Percentiles rank a stretch among this genome's conserved stretches.
These are phyloP conservation scores for Metschnikowia chrysomelidarum DNA, from an alignment of 805 yeast species.

Conservation along the genomic window DNA sequence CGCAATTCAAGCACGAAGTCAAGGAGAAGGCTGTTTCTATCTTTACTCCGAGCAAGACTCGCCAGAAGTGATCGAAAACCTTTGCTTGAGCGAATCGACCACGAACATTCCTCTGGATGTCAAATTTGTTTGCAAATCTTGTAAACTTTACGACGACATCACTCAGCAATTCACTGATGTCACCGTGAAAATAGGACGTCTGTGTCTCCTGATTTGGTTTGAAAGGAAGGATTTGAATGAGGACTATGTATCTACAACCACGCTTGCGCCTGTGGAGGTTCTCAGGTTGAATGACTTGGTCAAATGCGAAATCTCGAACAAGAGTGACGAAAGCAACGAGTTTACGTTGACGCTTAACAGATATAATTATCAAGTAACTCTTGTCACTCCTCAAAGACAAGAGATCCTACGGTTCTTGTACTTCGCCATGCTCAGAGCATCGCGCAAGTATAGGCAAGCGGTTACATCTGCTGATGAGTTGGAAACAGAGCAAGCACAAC, in stretches of 20 bases:
- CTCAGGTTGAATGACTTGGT: constrained; percentile 32
- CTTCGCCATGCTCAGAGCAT: constrained; percentile 57
- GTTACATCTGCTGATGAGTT: constrained; percentile 43
- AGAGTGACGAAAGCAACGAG: constrained; percentile 25
- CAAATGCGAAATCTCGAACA: constrained; percentile 34
- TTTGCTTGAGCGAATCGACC: constrained; percentile 37
- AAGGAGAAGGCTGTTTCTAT: constrained; percentile 18
- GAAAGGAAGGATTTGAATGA: constrained; percentile 17
- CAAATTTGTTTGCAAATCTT: constrained; percentile 33
- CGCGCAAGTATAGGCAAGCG: constrained; percentile 31
- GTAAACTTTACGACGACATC: constrained; percentile 17
- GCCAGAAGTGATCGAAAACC: constrained; percentile 31
- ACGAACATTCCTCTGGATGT: constrained; percentile 36
- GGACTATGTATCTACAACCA: constrained; percentile 24
- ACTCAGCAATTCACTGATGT: constrained; percentile 50
- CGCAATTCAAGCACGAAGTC: constrained; percentile 19
- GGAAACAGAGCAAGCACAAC: constrained; percentile 33
- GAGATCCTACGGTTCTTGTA: constrained; percentile 72
- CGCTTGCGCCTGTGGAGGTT: constrained; percentile 36
- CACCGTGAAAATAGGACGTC: constrained; percentile 65
- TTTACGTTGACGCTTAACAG: constrained; percentile 33
- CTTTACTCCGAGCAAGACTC: constrained; percentile 36
- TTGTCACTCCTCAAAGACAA: constrained; percentile 36
- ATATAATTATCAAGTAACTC: constrained; percentile 25
- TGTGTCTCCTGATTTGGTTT: constrained; percentile 54